Evolutionary conservation across 352 stramenopile genomes (phyloP).

Genomic region (Halophytophthora batemanensis): DNA sequence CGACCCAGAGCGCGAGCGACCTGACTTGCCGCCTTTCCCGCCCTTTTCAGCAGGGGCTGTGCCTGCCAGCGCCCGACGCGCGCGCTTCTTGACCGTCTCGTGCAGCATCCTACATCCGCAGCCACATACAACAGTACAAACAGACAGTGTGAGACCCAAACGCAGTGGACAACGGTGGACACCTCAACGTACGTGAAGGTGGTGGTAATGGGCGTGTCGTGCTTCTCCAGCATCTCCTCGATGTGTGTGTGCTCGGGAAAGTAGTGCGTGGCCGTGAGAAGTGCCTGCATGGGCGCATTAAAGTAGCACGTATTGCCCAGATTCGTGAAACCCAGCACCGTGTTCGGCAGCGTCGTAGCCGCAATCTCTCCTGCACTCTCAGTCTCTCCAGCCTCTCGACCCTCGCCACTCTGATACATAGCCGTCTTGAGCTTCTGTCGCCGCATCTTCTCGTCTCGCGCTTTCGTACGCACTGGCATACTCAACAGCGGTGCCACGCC

Average conservation of each 20-base stretch:
- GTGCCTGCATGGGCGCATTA: conserved; percentile 85
- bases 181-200: conserved; percentile 48
- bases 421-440: conserved; percentile 21
- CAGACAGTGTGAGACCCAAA: conserved; percentile 1
- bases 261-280: conserved; percentile 88
- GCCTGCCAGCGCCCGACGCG: conserved; percentile 23
- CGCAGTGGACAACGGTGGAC: not conserved
- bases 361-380: not conserved
- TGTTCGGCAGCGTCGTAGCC: conserved; percentile 21
- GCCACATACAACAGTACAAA: conserved; percentile 3
- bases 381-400: not conserved
- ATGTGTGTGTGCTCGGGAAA: conserved; percentile 53
- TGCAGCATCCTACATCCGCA: conserved; percentile 41
- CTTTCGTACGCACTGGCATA: conserved; percentile 32
- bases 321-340: conserved; percentile 77
- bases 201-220: conserved; percentile 88
- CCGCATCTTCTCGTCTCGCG: conserved; percentile 24
- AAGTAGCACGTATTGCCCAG: conserved; percentile 95
- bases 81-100: conserved; percentile 56
- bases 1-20: conserved; percentile 18
- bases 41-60: conserved; percentile 15
- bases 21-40: conserved; percentile 18
- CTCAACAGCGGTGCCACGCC: conserved; percentile 19
- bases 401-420: conserved; percentile 6
- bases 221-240: conserved; percentile 45